A percentile compares a stretch with the other conserved stretches of the same genome.
These are phyloP conservation scores for Phytophthora ramorum DNA, from an alignment of 352 stramenopile genomes.

Conservation along the genomic window DNA sequence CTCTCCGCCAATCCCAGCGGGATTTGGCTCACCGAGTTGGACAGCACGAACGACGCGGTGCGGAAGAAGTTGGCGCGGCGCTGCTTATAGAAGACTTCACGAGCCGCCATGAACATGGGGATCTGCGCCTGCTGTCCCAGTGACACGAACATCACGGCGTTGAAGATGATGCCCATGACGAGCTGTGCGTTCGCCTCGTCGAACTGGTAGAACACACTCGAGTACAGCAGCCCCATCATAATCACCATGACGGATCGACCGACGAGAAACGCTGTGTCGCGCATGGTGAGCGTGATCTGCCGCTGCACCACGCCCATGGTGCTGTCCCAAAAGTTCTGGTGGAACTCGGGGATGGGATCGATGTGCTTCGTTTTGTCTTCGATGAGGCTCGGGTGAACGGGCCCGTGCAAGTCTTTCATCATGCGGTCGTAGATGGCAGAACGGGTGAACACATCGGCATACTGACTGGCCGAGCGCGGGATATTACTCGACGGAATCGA, in stretches of 20 bases:
- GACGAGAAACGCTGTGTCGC: constrained; percentile 41
- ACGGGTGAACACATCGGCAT: constrained; percentile 24
- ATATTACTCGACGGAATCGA: background rate
- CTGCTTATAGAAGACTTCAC: constrained; percentile 83
- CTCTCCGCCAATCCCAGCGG: constrained; percentile 52
- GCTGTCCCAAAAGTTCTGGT: constrained; percentile 36
- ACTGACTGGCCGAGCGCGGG: constrained; percentile 34
- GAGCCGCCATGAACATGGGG: constrained; percentile 63
- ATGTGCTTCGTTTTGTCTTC: constrained; percentile 77
- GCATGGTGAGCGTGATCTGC: constrained; percentile 39
- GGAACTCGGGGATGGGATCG: constrained; percentile 55
- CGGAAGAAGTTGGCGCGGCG: constrained; percentile 80
- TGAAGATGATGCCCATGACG: constrained; percentile 80
- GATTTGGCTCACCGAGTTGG: constrained; percentile 38
- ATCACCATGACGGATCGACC: constrained; percentile 41
- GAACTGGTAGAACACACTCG: constrained; percentile 50
- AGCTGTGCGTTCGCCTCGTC: constrained; percentile 36
- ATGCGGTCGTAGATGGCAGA: constrained; percentile 23
- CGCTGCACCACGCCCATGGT: constrained; percentile 39
- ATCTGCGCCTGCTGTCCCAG: constrained; percentile 71
- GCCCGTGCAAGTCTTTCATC: constrained; percentile 20
- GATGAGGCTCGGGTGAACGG: constrained; percentile 8
- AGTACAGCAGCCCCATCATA: constrained; percentile 50
- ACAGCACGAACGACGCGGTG: constrained; percentile 68
- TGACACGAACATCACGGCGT: constrained; percentile 68